Conservation (phyloP, 2,329 filamentous ascomycete species). For the Nothopassalora personata region DNA sequence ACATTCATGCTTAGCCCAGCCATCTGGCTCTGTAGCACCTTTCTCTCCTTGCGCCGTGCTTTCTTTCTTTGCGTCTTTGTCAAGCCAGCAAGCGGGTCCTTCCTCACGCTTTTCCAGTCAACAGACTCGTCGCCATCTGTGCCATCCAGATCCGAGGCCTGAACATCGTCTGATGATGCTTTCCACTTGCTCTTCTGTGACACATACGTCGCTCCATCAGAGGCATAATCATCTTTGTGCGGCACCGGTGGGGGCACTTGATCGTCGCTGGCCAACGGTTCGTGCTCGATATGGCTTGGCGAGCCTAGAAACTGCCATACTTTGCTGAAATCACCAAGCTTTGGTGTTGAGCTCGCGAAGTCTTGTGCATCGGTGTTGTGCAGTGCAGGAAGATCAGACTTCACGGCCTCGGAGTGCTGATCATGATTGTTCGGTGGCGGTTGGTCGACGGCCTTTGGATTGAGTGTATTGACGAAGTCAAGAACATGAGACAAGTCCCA, state of each 20-base stretch:
- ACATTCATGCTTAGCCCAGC: conserved; percentile 20
- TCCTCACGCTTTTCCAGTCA: conserved; percentile 5
- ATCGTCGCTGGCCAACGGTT: not conserved
- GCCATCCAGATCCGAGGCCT: conserved; percentile 15
- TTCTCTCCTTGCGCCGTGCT: conserved; percentile 30
- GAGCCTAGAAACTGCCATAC: conserved; percentile 43
- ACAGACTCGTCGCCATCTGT: conserved; percentile 17
- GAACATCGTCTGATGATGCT: not conserved
- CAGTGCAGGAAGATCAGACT: not conserved
- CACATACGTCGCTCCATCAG: conserved; percentile 39
- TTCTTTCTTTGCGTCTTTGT: conserved; percentile 37
- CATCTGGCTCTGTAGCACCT: conserved; percentile 16
- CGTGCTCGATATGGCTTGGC: conserved; percentile 8
- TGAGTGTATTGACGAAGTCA: conserved; percentile 36
- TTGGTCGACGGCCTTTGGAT: conserved; percentile 5
- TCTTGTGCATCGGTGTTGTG: conserved; percentile 6
- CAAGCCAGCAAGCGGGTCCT: conserved; percentile 19
- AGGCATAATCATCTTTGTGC: conserved; percentile 36
- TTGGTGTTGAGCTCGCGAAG: conserved; percentile 11
- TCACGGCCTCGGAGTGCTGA: not conserved
- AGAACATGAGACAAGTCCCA: conserved; percentile 46
- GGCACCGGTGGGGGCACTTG: not conserved
- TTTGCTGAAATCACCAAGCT: conserved; percentile 43
- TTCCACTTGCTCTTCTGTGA: conserved; percentile 2
- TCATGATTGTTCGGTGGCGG: not conserved